Evolutionary conservation across 129 eudicot species (phyloP).

Genomic region (Heracleum sosnowskyi): DNA sequence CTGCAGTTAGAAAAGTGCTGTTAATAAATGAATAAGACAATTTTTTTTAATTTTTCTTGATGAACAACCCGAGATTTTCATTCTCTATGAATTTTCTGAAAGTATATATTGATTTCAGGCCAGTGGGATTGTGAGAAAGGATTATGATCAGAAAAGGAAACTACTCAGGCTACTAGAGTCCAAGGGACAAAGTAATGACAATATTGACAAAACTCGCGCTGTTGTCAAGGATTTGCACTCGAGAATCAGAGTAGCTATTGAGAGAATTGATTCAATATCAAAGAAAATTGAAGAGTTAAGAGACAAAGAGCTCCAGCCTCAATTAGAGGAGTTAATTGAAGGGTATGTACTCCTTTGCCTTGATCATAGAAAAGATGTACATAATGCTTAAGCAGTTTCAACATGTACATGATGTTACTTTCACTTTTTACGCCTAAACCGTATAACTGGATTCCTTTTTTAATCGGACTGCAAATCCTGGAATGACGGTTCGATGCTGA

Average conservation of each 20-base stretch:
- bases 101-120: conserved; percentile 43
- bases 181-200: conserved; percentile 35
- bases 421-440: background rate
- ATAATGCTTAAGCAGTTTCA: background rate
- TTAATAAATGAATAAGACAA: background rate
- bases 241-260: conserved; percentile 84
- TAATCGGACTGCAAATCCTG: too few relatives aligned
- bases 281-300: conserved; percentile 83
- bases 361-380: background rate
- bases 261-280: conserved; percentile 79
- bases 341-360: conserved; percentile 56
- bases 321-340: conserved; percentile 86
- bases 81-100: conserved; percentile 8
- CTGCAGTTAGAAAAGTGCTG: background rate
- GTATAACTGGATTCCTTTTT: background rate
- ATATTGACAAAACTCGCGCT: conserved; percentile 73
- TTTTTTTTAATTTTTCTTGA: background rate
- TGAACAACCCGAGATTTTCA: background rate
- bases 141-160: conserved; percentile 72
- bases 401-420: background rate
- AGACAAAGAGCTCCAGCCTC: conserved; percentile 92
- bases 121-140: conserved; percentile 61
- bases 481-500: too few relatives aligned
- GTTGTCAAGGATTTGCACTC: conserved; percentile 90
- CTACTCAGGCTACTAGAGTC: conserved; percentile 75